Conservation (phyloP, 441 rosid species). For the Rhodomyrtus psidioides region DNA sequence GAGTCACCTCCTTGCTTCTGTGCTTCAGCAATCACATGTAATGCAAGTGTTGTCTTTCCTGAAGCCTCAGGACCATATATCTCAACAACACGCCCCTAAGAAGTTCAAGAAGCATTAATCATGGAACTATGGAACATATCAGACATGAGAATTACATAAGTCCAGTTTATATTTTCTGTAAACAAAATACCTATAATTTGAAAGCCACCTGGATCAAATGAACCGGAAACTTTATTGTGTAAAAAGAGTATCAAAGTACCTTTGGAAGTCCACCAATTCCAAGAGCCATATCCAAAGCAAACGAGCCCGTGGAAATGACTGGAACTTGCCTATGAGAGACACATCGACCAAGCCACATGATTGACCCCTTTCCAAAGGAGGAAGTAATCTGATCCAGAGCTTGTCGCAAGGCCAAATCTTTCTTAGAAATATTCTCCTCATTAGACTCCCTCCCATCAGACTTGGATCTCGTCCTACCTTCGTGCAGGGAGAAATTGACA, state of each 20-base stretch:
- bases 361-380: slow-evolving; percentile 82
- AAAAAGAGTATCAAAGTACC: slow-evolving; percentile 24
- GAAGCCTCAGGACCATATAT: slow-evolving; percentile 99
- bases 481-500: background rate
- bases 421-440: slow-evolving; percentile 69
- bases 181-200: background rate
- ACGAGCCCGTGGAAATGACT: slow-evolving; percentile 80
- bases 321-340: slow-evolving; percentile 57
- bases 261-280: slow-evolving; percentile 94
- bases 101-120: background rate
- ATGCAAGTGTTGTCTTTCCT: slow-evolving; percentile 93
- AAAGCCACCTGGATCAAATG: background rate
- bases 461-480: slow-evolving; percentile 63
- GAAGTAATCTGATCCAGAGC: slow-evolving; percentile 85
- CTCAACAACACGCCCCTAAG: slow-evolving; percentile 96
- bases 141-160: background rate
- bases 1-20: slow-evolving; percentile 90
- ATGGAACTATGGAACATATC: background rate
- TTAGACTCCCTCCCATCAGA: slow-evolving; percentile 69
- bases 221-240: background rate
- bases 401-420: slow-evolving; percentile 81
- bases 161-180: background rate
- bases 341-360: slow-evolving; percentile 93
- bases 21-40: slow-evolving; percentile 96
- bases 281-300: slow-evolving; percentile 75